Evolutionary conservation across 78 protist species (phyloP).

Genomic region (Dictyostelium citrinum): DNA sequence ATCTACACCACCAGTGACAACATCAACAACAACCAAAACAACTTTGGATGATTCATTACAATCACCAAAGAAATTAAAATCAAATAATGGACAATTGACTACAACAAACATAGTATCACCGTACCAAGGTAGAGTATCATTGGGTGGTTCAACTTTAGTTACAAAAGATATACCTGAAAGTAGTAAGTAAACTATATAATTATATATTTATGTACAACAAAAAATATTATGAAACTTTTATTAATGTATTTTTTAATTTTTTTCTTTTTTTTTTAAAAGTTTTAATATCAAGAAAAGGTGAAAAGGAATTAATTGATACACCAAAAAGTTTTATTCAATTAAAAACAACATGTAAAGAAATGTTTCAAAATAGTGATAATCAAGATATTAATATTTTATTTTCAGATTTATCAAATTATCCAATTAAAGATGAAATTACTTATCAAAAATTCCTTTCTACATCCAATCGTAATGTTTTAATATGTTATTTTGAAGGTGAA

Average conservation of each 20-base stretch:
- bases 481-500: constrained; percentile 31
- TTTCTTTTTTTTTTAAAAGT: not conserved
- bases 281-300: constrained; percentile 53
- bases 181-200: too few relatives aligned
- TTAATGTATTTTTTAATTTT: too few relatives aligned
- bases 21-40: not conserved
- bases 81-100: not conserved
- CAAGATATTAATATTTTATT: not conserved
- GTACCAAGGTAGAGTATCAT: not conserved
- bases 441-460: constrained; percentile 27
- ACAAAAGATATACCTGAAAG: not conserved
- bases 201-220: too few relatives aligned
- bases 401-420: constrained; percentile 19
- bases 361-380: not conserved
- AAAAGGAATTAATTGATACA: not conserved
- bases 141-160: not conserved
- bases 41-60: not conserved
- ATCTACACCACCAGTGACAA: not conserved
- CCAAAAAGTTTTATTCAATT: constrained; percentile 7
- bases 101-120: not conserved
- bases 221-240: too few relatives aligned
- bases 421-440: not conserved
- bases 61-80: not conserved
- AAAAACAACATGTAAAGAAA: not conserved
- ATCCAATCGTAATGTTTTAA: not conserved